Percentiles rank a stretch among this genome's conserved stretches.
Conservation (phyloP, 768 basidiomycete species). For the Cystofilobasidium capitatum region DNA sequence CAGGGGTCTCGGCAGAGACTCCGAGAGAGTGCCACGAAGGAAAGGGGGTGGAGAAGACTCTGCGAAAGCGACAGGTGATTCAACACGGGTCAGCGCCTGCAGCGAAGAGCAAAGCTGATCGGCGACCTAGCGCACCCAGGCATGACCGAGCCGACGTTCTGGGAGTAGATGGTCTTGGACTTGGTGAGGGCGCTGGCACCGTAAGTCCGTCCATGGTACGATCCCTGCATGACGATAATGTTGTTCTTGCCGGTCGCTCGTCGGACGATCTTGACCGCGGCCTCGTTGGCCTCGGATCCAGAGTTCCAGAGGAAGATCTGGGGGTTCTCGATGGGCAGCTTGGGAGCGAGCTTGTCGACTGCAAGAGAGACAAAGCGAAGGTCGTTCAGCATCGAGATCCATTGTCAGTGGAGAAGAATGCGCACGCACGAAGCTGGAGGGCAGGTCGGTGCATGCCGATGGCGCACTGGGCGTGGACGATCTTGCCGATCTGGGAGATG, state of each 20-base stretch:
- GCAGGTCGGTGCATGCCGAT: conserved; percentile 81
- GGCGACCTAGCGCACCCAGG: too few species aligned
- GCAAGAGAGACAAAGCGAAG: not conserved
- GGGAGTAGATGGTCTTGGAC: conserved; percentile 83
- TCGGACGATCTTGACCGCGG: conserved; percentile 77
- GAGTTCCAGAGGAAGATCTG: conserved; percentile 94
- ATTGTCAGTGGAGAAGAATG: not conserved
- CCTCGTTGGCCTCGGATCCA: conserved; percentile 87
- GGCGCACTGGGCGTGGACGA: conserved; percentile 49
- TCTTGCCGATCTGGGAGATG: conserved; percentile 60
- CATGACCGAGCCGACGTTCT: conserved; percentile 44
- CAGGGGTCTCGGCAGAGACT: conserved; percentile 49
- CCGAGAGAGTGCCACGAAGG: conserved; percentile 88
- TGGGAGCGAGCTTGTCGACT: conserved; percentile 70
- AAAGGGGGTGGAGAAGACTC: conserved; percentile 66
- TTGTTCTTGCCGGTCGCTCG: conserved; percentile 69
- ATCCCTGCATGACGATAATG: conserved; percentile 84
- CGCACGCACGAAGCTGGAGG: conserved; percentile 50
- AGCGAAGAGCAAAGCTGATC: not conserved
- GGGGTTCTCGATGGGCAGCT: conserved; percentile 48
- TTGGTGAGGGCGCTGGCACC: conserved; percentile 36
- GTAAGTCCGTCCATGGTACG: conserved; percentile 85
- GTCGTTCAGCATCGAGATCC: not conserved
- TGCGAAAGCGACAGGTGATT: too few species aligned
- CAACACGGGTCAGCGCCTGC: conserved; percentile 4